A percentile compares a stretch with the other conserved stretches of the same genome.
These are phyloP conservation scores for Erysimum cheiranthoides DNA, from an alignment of 345 rosid genomes.

Conservation along the genomic window DNA sequence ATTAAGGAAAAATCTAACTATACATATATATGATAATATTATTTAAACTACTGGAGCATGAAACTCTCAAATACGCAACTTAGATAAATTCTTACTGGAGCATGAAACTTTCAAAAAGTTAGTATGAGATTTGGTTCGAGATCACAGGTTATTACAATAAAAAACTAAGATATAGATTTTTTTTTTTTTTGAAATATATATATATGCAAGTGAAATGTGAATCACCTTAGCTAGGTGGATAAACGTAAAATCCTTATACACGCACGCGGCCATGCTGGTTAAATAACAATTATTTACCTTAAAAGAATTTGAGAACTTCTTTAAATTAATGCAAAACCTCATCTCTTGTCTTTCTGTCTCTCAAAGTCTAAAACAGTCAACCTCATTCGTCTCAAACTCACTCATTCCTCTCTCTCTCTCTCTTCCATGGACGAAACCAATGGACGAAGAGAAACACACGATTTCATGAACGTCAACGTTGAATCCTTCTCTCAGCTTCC, in stretches of 20 bases:
- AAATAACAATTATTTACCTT: constrained; percentile 31
- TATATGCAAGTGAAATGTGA: constrained; percentile 21
- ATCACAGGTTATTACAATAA: neutral
- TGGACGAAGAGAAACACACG: constrained; percentile 56
- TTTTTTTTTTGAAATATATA: neutral
- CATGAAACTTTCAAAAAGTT: neutral
- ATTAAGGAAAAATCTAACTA: neutral
- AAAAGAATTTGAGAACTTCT: constrained; percentile 40
- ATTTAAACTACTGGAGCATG: neutral
- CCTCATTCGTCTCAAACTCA: constrained; percentile 29
- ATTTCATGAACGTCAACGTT: constrained; percentile 62
- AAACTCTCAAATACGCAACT: neutral
- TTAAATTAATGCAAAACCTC: constrained; percentile 42
- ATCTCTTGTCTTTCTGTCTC: constrained; percentile 40
- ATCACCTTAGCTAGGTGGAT: neutral
- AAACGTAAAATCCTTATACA: constrained; percentile 17
- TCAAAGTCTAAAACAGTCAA: constrained; percentile 33
- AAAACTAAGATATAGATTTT: neutral
- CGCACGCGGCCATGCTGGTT: constrained; percentile 21
- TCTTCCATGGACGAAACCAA: constrained; percentile 48
- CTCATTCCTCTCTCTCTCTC: constrained; percentile 28
- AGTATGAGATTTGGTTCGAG: neutral
- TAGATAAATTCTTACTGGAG: neutral
- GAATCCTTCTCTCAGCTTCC: constrained; percentile 62
- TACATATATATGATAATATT: no score